Conservation (phyloP, 2,329 filamentous ascomycete species). For the Sporothrix brunneoviolacea region DNA sequence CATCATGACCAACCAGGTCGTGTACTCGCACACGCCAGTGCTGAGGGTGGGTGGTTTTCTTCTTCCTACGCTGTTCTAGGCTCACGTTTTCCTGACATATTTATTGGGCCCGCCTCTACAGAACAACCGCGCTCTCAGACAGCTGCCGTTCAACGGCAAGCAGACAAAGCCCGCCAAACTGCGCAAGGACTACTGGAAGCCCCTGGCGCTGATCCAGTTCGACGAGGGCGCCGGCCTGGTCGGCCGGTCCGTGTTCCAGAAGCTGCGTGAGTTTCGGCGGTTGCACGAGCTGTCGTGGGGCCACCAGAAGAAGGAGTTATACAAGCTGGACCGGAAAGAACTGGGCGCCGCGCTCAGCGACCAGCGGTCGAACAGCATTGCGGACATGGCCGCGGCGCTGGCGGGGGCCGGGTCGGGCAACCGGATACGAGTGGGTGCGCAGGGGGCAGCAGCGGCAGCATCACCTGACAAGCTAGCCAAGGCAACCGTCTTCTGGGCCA, state of each 20-base stretch:
- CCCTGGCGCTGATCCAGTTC: constrained; percentile 55
- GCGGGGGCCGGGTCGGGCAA: constrained; percentile 46
- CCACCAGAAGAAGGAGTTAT: constrained; percentile 33
- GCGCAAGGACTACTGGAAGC: constrained; percentile 61
- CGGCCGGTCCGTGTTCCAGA: constrained; percentile 55
- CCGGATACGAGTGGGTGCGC: constrained; percentile 33
- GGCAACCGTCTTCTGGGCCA: constrained; percentile 46
- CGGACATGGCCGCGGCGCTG: constrained; percentile 56
- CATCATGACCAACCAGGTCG: constrained; percentile 42
- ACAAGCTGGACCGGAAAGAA: constrained; percentile 34
- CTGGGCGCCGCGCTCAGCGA: constrained; percentile 49
- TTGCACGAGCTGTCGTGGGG: constrained; percentile 58
- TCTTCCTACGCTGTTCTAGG: no score
- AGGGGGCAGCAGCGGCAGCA: constrained; percentile 10
- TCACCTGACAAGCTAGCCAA: constrained; percentile 19
- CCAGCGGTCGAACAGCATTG: constrained; percentile 55
- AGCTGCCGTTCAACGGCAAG: constrained; percentile 59
- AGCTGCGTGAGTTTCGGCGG: constrained; percentile 57
- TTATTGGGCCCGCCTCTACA: constrained; percentile 6
- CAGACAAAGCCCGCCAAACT: constrained; percentile 57
- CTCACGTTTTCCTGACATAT: no score
- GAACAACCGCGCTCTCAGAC: constrained; percentile 24
- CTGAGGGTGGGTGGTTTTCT: constrained; percentile 35
- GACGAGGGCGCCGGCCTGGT: constrained; percentile 43
- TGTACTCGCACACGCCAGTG: constrained; percentile 44